phyloP scores from a whole-genome alignment of 768 basidiomycete species.

The Hemileccinum rubropunctum region DNA sequence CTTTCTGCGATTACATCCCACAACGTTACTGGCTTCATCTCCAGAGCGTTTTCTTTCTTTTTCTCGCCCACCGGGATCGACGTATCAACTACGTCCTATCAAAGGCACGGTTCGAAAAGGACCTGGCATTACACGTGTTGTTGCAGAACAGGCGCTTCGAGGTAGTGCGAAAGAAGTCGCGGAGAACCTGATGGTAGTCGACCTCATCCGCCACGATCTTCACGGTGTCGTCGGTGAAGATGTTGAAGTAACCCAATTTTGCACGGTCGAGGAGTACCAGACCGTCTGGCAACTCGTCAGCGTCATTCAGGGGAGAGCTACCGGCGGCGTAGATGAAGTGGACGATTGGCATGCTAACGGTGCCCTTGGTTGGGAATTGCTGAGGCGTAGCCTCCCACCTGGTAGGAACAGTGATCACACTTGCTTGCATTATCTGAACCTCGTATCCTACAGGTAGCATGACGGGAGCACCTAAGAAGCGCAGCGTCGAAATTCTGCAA shows the following conservation, averaged over 20 bases:
- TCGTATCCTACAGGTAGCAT: conserved; percentile 66
- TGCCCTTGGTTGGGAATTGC: conserved; percentile 73
- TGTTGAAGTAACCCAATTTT: conserved; percentile 83
- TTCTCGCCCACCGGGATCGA: conserved; percentile 57
- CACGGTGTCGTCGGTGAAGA: conserved; percentile 79
- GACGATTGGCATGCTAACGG: conserved; percentile 37
- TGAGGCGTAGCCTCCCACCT: conserved; percentile 80
- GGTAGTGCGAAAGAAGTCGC: conserved; percentile 87
- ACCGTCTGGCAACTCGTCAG: conserved; percentile 96
- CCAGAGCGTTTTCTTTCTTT: conserved; percentile 90
- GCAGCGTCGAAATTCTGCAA: conserved; percentile 87
- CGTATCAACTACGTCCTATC: conserved; percentile 88
- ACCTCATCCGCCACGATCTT: conserved; percentile 91
- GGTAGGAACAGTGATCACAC: conserved; percentile 44
- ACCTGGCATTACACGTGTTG: conserved; percentile 57
- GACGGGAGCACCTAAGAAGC: conserved; percentile 96
- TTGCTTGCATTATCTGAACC: conserved; percentile 1
- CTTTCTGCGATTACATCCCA: conserved; percentile 73
- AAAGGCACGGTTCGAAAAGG: conserved; percentile 86
- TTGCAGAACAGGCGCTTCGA: conserved; percentile 59
- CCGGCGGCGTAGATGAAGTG: conserved; percentile 31
- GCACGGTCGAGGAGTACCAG: conserved; percentile 86
- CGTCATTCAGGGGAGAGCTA: conserved; percentile 75
- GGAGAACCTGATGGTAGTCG: conserved; percentile 98
- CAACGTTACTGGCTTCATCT: conserved; percentile 79